A percentile compares a stretch with the other conserved stretches of the same genome.
These are phyloP conservation scores for Pleurotus djamor DNA, from an alignment of 768 basidiomycete species.

Conservation along the genomic window DNA sequence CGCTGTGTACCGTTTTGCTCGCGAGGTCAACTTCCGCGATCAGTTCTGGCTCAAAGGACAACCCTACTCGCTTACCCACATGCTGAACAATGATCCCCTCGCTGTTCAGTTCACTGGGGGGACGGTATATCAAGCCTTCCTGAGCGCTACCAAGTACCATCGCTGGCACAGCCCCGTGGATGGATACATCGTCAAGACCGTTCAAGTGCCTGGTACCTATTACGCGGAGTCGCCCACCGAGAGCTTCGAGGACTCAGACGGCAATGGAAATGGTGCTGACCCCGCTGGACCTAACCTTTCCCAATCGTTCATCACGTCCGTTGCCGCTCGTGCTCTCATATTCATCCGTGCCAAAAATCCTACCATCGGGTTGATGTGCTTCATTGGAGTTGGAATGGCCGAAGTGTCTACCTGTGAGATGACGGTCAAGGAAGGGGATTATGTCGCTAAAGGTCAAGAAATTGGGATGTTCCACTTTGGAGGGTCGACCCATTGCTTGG, in stretches of 20 bases:
- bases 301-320: slow-evolving; percentile 37
- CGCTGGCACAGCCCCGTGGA: slow-evolving; percentile 62
- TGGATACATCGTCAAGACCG: slow-evolving; percentile 36
- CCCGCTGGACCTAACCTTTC: slow-evolving; percentile 19
- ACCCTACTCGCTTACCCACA: slow-evolving; percentile 56
- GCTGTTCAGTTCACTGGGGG: slow-evolving; percentile 45
- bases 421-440: slow-evolving; percentile 41
- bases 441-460: slow-evolving; percentile 50
- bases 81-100: slow-evolving; percentile 41
- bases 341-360: slow-evolving; percentile 54
- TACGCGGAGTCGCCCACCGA: slow-evolving; percentile 32
- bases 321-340: slow-evolving; percentile 50
- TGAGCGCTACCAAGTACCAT: slow-evolving; percentile 54
- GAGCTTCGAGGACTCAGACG: neutral
- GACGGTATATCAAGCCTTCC: slow-evolving; percentile 55
- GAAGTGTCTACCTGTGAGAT: slow-evolving; percentile 63
- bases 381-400: slow-evolving; percentile 57
- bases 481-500: slow-evolving; percentile 46
- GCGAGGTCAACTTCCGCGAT: slow-evolving; percentile 36
- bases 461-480: slow-evolving; percentile 67
- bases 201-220: slow-evolving; percentile 49
- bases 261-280: neutral
- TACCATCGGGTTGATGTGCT: slow-evolving; percentile 53
- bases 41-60: slow-evolving; percentile 63
- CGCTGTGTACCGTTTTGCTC: slow-evolving; percentile 36